phyloP scores from a whole-genome alignment of 2,329 filamentous ascomycete genomes.

The Monosporascus sp. region DNA sequence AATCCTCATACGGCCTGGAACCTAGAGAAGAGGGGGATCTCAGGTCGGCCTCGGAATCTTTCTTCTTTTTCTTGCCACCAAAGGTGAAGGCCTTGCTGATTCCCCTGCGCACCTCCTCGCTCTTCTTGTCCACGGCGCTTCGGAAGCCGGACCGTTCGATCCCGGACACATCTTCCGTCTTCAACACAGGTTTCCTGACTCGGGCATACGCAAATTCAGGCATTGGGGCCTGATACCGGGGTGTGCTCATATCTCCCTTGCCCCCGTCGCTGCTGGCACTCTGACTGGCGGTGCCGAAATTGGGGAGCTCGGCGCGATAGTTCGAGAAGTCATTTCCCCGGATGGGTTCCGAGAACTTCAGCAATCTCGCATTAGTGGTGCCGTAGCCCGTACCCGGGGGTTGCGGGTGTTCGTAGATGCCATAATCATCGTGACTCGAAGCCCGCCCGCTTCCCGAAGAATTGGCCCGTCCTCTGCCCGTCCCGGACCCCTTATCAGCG shows the following conservation, averaged over 20 bases:
- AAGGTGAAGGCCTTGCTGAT: slow-evolving; percentile 50
- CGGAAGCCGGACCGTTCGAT: slow-evolving; percentile 52
- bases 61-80: slow-evolving; percentile 41
- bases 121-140: slow-evolving; percentile 48
- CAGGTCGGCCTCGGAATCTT: slow-evolving; percentile 19
- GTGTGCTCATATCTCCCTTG: slow-evolving; percentile 21
- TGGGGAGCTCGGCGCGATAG: slow-evolving; percentile 19
- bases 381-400: slow-evolving; percentile 36
- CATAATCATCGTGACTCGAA: slow-evolving; percentile 34
- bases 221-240: slow-evolving; percentile 25
- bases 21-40: slow-evolving; percentile 34
- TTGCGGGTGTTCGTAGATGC: slow-evolving; percentile 31
- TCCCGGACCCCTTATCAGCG: slow-evolving; percentile 17
- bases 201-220: slow-evolving; percentile 40
- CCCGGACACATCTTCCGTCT: slow-evolving; percentile 45
- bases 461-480: slow-evolving; percentile 27
- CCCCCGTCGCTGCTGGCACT: slow-evolving; percentile 33
- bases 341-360: slow-evolving; percentile 38
- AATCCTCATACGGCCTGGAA: slow-evolving; percentile 22
- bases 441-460: slow-evolving; percentile 27
- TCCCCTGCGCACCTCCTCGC: slow-evolving; percentile 48
- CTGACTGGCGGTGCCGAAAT: slow-evolving; percentile 30
- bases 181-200: slow-evolving; percentile 36
- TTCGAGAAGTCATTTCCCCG: slow-evolving; percentile 25
- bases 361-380: slow-evolving; percentile 37